Evolutionary conservation across 139 green algal genomes (phyloP), one percentile per base, ranked within the genome.

Genomic region (Gonium pectorale): DNA sequence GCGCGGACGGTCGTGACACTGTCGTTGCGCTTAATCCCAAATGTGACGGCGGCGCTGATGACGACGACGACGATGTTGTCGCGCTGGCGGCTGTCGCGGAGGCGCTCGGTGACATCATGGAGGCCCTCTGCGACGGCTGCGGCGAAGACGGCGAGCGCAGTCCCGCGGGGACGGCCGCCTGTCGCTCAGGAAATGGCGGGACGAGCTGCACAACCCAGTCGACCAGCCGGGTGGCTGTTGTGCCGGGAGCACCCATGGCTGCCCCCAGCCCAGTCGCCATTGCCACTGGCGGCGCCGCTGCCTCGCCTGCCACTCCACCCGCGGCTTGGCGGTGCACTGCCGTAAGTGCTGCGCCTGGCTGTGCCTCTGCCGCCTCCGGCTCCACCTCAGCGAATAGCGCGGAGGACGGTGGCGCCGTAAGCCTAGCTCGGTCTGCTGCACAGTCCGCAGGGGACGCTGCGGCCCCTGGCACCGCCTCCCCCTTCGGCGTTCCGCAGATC

Each of bases 81-180:
- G 56, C 59, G 37, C 40, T 82, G 56, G 75, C 31, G 40, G 75
- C 75, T 0, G 44, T 82, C 3, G 75, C 75, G 15, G 40, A 71
- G 15, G 75, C 60, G 41, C 54, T 82, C 2, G 75, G 31, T 27
- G 59, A 5, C 29, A 33, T 82, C 27, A 38, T 82, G 59, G 75
- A 8, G 0, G 29, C 29, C 19, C 1, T 60, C 15, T 59, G 31
- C n/a, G 75, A 21, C 40, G 75, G 59, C n/a, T 59, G 38, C 11
- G 49, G 3, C 26, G 72, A 33, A 19, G 40, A 37, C 26, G 33
- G 70, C 46, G 54, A 40, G 24, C 5, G 72, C 21, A 38, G n/a
- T n/a, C n/a, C n/a, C n/a, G 51, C 72, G 51, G 2, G n/a, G 67
- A 52, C 37, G 67, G 67, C 38, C 24, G 67, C 40, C n/a, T n/a